Evolutionary conservation across 1,284 basidiomycete species (phyloP).

Genomic region (Moniliophthora roreri): DNA sequence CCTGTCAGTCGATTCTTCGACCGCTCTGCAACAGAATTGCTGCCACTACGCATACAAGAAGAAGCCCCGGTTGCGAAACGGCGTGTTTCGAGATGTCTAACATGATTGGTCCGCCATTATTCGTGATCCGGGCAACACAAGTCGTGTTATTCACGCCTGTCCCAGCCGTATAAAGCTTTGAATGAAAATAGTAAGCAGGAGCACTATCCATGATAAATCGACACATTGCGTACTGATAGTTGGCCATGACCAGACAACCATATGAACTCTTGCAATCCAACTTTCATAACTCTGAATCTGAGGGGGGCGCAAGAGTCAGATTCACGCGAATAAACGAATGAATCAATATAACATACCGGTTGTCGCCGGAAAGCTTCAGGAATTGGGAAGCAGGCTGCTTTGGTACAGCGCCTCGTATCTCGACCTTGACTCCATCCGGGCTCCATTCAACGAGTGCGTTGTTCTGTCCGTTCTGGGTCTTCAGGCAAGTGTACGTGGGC

Average conservation of each 20-base stretch:
- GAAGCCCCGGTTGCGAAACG: conserved; percentile 26
- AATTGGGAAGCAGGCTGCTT: conserved; percentile 43
- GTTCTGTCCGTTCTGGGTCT: conserved; percentile 36
- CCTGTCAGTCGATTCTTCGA: conserved; percentile 10
- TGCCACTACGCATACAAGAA: conserved; percentile 28
- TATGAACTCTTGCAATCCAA: conserved; percentile 31
- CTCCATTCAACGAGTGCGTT: conserved; percentile 48
- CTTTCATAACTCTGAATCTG: conserved; percentile 42
- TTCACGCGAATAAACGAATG: neutral
- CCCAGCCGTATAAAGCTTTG: conserved; percentile 14
- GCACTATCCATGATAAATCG: neutral
- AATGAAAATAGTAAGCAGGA: neutral
- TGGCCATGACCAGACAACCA: conserved; percentile 18
- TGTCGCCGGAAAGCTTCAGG: conserved; percentile 41
- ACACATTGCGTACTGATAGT: conserved; percentile 38
- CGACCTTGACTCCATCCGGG: conserved; percentile 37
- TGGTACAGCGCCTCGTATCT: conserved; percentile 38
- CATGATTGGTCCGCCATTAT: conserved; percentile 19
- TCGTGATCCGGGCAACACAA: conserved; percentile 29
- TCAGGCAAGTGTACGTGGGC: conserved; percentile 41
- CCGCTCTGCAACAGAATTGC: conserved; percentile 32
- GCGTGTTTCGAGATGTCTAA: conserved; percentile 32
- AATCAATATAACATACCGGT: conserved; percentile 37
- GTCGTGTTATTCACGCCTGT: conserved; percentile 2
- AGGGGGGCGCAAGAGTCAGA: neutral